Evolutionary conservation across 2,329 filamentous ascomycete genomes (phyloP).

Genomic region (Raffaelea albimanens): DNA sequence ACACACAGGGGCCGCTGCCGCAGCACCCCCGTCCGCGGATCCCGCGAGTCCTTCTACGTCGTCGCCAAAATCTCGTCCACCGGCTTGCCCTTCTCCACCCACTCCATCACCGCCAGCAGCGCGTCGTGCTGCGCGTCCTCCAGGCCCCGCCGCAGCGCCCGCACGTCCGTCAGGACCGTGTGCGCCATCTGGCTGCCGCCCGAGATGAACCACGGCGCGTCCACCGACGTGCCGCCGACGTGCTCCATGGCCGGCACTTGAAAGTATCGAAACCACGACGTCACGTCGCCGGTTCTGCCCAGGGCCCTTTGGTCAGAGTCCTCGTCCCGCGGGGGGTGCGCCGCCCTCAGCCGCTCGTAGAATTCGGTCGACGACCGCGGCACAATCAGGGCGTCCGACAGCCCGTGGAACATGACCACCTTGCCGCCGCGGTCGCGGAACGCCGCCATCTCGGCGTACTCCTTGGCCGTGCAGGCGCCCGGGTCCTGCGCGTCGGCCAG

Average conservation of each 20-base stretch:
- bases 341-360: conserved; percentile 17
- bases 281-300: too few relatives aligned
- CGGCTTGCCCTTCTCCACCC: conserved; percentile 15
- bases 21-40: conserved; percentile 14
- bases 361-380: conserved; percentile 22
- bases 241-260: conserved; percentile 41
- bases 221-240: conserved; percentile 24
- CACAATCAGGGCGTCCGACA: conserved; percentile 26
- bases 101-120: conserved; percentile 21
- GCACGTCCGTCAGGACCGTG: not conserved
- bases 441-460: conserved; percentile 16
- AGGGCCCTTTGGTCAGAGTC: conserved; percentile 16
- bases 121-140: conserved; percentile 22
- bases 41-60: conserved; percentile 16
- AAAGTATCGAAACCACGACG: conserved; percentile 42
- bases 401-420: conserved; percentile 31
- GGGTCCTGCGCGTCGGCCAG: conserved; percentile 17
- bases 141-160: not conserved
- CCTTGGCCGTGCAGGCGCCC: conserved; percentile 19
- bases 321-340: conserved; percentile 9
- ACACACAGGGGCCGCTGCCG: conserved; percentile 32
- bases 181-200: conserved; percentile 17
- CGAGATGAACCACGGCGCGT: conserved; percentile 26
- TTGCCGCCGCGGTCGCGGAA: conserved; percentile 28
- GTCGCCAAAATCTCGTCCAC: conserved; percentile 15